phyloP scores from a whole-genome alignment of 2,329 filamentous ascomycete species.

The Cytospora schulzeri region DNA sequence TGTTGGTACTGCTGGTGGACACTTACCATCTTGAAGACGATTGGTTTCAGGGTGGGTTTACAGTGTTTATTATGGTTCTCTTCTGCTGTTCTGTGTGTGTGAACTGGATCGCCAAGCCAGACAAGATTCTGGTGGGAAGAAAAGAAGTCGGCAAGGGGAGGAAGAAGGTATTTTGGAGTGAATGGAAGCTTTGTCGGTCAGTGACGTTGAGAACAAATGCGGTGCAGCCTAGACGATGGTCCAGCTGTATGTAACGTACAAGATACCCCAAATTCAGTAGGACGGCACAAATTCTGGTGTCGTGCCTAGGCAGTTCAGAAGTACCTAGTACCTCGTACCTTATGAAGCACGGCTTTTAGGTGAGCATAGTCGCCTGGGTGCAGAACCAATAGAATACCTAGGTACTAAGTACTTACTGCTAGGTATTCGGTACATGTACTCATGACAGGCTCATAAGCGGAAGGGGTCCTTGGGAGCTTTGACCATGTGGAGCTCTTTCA shows the following conservation, averaged over 20 bases:
- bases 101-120: not conserved
- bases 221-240: not conserved
- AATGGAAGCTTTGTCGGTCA: not conserved
- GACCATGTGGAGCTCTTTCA: slow-evolving; percentile 21
- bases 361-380: too few species aligned
- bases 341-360: too few species aligned
- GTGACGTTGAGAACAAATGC: slow-evolving; percentile 4
- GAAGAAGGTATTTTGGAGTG: not conserved
- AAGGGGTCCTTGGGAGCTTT: slow-evolving; percentile 27
- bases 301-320: too few species aligned
- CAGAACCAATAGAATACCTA: too few species aligned
- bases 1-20: not conserved
- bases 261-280: too few species aligned
- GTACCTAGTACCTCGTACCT: not conserved
- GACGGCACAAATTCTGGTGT: not conserved
- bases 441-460: too few species aligned
- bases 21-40: slow-evolving; percentile 30
- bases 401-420: too few species aligned
- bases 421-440: too few species aligned
- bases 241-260: not conserved
- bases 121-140: not conserved
- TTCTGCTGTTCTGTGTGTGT: not conserved
- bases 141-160: not conserved
- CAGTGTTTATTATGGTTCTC: not conserved
- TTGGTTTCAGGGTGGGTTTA: not conserved